Conservation (phyloP, 768 basidiomycete species). For the Russula virescens region DNA sequence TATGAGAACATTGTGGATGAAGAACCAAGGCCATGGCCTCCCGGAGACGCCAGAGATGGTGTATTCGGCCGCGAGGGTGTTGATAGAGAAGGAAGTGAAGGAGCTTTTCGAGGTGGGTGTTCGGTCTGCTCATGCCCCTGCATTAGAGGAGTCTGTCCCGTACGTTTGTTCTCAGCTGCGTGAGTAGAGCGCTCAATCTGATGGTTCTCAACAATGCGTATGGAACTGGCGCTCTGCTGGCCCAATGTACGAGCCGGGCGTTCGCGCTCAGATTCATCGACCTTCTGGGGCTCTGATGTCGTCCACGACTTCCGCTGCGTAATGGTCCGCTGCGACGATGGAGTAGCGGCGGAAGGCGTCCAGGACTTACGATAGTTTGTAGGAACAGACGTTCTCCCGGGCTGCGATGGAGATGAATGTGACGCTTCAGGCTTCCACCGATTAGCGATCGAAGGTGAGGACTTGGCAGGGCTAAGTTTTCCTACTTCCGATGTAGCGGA, state of each 20-base stretch:
- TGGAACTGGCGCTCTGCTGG: not conserved
- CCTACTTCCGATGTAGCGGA: slow-evolving; percentile 29
- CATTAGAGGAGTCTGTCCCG: not conserved
- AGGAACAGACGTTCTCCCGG: not conserved
- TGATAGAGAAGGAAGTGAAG: slow-evolving; percentile 16
- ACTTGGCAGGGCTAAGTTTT: slow-evolving; percentile 4
- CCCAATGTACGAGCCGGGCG: not conserved
- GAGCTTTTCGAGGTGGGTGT: slow-evolving; percentile 6
- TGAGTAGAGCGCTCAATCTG: slow-evolving; percentile 6
- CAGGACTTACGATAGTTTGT: slow-evolving; percentile 17
- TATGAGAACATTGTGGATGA: slow-evolving; percentile 71
- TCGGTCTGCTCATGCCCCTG: slow-evolving; percentile 4
- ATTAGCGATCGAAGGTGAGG: slow-evolving; percentile 8
- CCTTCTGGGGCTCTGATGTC: slow-evolving; percentile 5
- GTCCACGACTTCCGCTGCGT: slow-evolving; percentile 19
- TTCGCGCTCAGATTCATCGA: not conserved
- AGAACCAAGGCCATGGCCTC: slow-evolving; percentile 45
- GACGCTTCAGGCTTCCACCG: slow-evolving; percentile 20
- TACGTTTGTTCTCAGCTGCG: slow-evolving; percentile 1
- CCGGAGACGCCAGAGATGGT: slow-evolving; percentile 8
- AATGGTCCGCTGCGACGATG: not conserved
- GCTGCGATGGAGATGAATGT: not conserved
- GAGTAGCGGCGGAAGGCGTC: slow-evolving; percentile 5
- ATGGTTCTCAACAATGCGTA: slow-evolving; percentile 3
- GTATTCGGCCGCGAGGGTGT: slow-evolving; percentile 11